Percentiles rank a stretch among this genome's conserved stretches.
These are phyloP conservation scores for Fraxinus platypoda DNA, from an alignment of 305 asterid species.

Conservation along the genomic window DNA sequence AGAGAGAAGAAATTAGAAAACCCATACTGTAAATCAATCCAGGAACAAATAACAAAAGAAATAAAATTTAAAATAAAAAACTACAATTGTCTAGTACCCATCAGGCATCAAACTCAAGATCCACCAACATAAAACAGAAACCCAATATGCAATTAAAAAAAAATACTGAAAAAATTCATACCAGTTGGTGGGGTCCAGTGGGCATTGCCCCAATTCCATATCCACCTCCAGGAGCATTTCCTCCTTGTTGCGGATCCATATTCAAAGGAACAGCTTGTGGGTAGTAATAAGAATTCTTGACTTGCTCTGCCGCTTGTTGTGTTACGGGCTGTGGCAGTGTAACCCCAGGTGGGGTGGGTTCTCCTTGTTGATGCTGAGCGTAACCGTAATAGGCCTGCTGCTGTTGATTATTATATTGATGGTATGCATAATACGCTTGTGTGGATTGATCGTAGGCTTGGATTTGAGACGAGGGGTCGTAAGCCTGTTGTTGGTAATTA, in stretches of 20 bases:
- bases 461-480: slow-evolving; percentile 38
- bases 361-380: slow-evolving; percentile 36
- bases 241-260: slow-evolving; percentile 27
- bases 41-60: background rate
- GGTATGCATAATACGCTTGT: slow-evolving; percentile 34
- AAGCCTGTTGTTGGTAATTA: slow-evolving; percentile 24
- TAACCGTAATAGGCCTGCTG: slow-evolving; percentile 28
- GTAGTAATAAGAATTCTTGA: slow-evolving; percentile 21
- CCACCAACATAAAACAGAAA: background rate
- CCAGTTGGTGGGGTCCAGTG: slow-evolving; percentile 32
- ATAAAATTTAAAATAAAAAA: background rate
- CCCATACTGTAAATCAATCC: background rate
- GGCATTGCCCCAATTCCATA: slow-evolving; percentile 10
- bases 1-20: background rate
- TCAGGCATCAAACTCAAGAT: background rate
- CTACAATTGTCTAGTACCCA: background rate
- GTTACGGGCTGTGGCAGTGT: slow-evolving; percentile 18
- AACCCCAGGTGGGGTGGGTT: slow-evolving; percentile 52
- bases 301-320: background rate
- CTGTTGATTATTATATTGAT: slow-evolving; percentile 27
- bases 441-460: slow-evolving; percentile 28
- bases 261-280: slow-evolving; percentile 15
- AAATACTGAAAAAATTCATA: slow-evolving; percentile 3
- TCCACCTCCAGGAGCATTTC: slow-evolving; percentile 16
- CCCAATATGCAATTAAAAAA: background rate